These are phyloP conservation scores for Physocladia obscura DNA, from an alignment of 192 early-diverging fungal genomes.

Conservation along the genomic window DNA sequence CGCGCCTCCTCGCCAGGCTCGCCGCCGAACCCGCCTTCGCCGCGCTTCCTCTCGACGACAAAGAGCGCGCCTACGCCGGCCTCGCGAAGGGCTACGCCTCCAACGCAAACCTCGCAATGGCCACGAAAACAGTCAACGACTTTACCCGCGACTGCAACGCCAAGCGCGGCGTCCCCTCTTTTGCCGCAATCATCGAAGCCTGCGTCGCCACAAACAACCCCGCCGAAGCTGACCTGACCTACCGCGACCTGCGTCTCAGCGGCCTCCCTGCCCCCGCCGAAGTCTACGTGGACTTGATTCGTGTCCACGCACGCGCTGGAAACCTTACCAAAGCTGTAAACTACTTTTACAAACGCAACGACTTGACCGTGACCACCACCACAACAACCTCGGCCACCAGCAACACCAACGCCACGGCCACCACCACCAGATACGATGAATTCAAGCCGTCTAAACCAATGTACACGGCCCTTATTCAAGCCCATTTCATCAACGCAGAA, in stretches of 20 bases:
- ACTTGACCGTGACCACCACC: no score
- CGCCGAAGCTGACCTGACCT: slow-evolving; percentile 9
- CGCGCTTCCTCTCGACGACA: no score
- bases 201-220: not conserved
- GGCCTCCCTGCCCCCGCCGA: slow-evolving; percentile 8
- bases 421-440: no score
- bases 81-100: not conserved
- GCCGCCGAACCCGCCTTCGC: no score
- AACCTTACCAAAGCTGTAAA: not conserved
- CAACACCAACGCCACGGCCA: not conserved
- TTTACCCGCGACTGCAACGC: not conserved
- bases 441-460: slow-evolving; percentile 7
- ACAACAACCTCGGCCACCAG: no score
- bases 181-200: slow-evolving; percentile 6
- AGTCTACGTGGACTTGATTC: not conserved
- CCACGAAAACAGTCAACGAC: slow-evolving; percentile 4
- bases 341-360: slow-evolving; percentile 9
- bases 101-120: not conserved
- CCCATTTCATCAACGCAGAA: slow-evolving; percentile 1
- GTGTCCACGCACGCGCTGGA: not conserved
- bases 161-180: not conserved
- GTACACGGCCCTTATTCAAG: not conserved
- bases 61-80: not conserved
- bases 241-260: slow-evolving; percentile 11
- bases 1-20: no score